phyloP scores from a whole-genome alignment of 2,329 filamentous ascomycete species.

The Xylariaceae sp. region DNA sequence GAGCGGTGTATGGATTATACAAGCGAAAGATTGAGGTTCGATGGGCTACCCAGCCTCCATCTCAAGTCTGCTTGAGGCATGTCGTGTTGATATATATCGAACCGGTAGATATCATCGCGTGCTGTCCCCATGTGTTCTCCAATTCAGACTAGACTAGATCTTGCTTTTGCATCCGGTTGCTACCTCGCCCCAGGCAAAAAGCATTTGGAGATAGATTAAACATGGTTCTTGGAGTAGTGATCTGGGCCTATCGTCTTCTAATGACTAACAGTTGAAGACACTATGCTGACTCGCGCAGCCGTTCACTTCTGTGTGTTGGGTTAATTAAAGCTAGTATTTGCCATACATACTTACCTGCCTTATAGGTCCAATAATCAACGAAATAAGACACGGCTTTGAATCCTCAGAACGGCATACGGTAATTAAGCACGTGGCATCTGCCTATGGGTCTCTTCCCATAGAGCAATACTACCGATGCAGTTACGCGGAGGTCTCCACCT shows the following conservation, averaged over 20 bases:
- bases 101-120: background rate
- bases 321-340: too few relatives aligned
- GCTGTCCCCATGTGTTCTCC: too few relatives aligned
- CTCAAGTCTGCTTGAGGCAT: background rate
- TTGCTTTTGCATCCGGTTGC: background rate
- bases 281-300: background rate
- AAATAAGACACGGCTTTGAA: slow-evolving; percentile 1
- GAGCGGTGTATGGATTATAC: background rate
- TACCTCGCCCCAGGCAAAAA: slow-evolving; percentile 11
- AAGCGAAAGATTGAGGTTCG: background rate
- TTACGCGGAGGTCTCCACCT: background rate
- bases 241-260: background rate
- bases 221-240: slow-evolving; percentile 1
- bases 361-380: too few relatives aligned
- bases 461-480: background rate
- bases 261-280: background rate
- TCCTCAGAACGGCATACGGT: slow-evolving; percentile 11
- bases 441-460: slow-evolving; percentile 10
- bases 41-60: background rate
- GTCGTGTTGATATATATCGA: slow-evolving; percentile 5
- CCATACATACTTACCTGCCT: too few relatives aligned
- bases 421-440: background rate
- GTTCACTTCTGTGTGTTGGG: too few relatives aligned
- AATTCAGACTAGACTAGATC: background rate
- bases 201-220: slow-evolving; percentile 23